These are phyloP conservation scores for Hypoxylon sp. DNA, from an alignment of 2,329 filamentous ascomycete genomes.

Conservation along the genomic window DNA sequence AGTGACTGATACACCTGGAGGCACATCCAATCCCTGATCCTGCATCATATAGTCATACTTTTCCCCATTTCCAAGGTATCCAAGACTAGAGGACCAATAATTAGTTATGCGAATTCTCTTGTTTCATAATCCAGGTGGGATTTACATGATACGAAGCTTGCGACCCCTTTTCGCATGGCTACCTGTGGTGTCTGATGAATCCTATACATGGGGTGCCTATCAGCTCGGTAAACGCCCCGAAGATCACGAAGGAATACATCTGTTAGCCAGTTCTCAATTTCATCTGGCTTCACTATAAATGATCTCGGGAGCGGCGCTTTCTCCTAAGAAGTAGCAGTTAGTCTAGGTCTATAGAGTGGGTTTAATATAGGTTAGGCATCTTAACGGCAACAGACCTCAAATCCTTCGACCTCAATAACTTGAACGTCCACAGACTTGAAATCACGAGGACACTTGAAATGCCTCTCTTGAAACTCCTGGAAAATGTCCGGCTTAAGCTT, in stretches of 20 bases:
- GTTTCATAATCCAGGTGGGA: background rate
- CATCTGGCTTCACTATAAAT: constrained; percentile 8
- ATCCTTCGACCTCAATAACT: constrained; percentile 17
- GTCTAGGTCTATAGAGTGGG: no score
- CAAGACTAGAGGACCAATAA: constrained; percentile 5
- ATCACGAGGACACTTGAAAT: constrained; percentile 1
- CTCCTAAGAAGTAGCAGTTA: background rate
- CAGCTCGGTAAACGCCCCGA: background rate
- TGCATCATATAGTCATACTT: constrained; percentile 29
- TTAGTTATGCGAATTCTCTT: background rate
- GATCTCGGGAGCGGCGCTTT: background rate
- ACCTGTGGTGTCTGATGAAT: background rate
- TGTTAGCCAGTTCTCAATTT: constrained; percentile 14
- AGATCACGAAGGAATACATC: background rate
- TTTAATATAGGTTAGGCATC: background rate
- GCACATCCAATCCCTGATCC: background rate
- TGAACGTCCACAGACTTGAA: constrained; percentile 12
- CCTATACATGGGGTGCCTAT: background rate
- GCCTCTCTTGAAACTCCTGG: constrained; percentile 22
- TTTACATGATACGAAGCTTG: constrained; percentile 26
- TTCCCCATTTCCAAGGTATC: constrained; percentile 13
- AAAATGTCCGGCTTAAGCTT: constrained; percentile 6
- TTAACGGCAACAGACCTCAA: background rate
- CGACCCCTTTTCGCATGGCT: background rate
- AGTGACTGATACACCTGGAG: background rate